Evolutionary conservation across 768 basidiomycete genomes (phyloP).

Genomic region (Psilocybe azurescens): DNA sequence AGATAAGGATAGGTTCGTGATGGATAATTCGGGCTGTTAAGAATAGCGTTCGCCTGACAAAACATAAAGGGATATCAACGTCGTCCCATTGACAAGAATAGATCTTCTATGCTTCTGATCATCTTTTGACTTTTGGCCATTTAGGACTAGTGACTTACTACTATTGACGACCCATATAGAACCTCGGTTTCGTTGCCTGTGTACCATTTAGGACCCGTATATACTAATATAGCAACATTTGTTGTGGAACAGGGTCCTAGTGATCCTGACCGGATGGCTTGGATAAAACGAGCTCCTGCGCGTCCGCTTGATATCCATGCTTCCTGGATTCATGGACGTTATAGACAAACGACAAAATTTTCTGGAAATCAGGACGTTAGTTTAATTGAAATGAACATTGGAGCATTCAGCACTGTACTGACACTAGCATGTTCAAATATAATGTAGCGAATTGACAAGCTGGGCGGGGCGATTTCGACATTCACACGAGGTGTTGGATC

Average conservation of each 20-base stretch:
- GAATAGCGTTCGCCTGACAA: constrained; percentile 1
- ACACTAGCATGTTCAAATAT: not conserved
- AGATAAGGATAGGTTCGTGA: not conserved
- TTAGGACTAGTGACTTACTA: not conserved
- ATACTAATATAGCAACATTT: not conserved
- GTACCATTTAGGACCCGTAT: not conserved
- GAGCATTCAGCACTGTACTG: not conserved
- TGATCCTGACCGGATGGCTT: not conserved
- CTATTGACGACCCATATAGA: not conserved
- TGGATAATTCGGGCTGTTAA: not conserved
- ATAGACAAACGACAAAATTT: not conserved
- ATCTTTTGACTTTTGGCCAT: constrained; percentile 7
- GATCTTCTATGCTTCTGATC: constrained; percentile 1
- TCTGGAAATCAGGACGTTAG: not conserved
- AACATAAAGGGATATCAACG: not conserved
- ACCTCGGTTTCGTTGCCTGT: not conserved
- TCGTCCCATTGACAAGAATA: not conserved
- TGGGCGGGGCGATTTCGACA: not conserved
- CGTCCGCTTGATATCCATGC: not conserved
- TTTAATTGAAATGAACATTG: constrained; percentile 8
- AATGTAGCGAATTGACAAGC: not conserved
- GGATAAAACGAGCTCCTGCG: not conserved
- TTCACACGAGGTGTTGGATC: constrained; percentile 2
- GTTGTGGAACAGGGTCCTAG: not conserved
- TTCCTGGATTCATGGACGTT: no score